Percentiles rank a stretch among this genome's conserved stretches.
Evolutionary conservation across 2,329 filamentous ascomycete genomes (phyloP).

Genomic region (Fusarium sp.): DNA sequence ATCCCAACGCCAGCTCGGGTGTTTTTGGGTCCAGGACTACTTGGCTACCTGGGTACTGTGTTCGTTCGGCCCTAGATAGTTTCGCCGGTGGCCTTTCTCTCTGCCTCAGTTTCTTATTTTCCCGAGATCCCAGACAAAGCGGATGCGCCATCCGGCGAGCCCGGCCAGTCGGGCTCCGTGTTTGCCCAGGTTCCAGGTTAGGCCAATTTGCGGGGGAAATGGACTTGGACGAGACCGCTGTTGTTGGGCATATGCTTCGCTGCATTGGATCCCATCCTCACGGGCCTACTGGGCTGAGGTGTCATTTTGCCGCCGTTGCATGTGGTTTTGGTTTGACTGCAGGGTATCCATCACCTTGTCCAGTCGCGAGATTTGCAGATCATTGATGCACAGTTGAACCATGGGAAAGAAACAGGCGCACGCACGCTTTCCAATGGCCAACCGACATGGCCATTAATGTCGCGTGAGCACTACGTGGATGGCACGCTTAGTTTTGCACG

Average conservation of each 20-base stretch:
- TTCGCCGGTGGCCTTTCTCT: slow-evolving; percentile 15
- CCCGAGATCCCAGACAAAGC: slow-evolving; percentile 30
- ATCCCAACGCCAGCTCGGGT: slow-evolving; percentile 22
- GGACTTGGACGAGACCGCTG: slow-evolving; percentile 6
- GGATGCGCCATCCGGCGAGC: slow-evolving; percentile 36
- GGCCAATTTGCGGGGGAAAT: slow-evolving; percentile 25
- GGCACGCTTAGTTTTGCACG: not conserved
- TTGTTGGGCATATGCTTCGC: slow-evolving; percentile 9
- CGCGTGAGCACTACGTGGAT: slow-evolving; percentile 9
- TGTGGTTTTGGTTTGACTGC: not conserved
- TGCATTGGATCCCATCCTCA: not conserved
- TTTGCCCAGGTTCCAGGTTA: slow-evolving; percentile 8
- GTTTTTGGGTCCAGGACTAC: slow-evolving; percentile 26
- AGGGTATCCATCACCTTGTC: not conserved
- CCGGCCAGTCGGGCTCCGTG: slow-evolving; percentile 21
- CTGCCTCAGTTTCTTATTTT: slow-evolving; percentile 2
- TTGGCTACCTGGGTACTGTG: not conserved
- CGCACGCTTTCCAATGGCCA: not conserved
- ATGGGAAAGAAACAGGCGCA: not conserved
- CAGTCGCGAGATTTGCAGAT: not conserved
- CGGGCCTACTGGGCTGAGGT: slow-evolving; percentile 8
- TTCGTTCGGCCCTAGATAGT: slow-evolving; percentile 24
- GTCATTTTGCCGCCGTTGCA: not conserved
- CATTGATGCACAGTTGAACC: slow-evolving; percentile 1
- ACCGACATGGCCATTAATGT: not conserved